Evolutionary conservation across 139 green algal species (phyloP), one percentile per base, ranked within the genome.

Genomic region (Trebouxia sp.): DNA sequence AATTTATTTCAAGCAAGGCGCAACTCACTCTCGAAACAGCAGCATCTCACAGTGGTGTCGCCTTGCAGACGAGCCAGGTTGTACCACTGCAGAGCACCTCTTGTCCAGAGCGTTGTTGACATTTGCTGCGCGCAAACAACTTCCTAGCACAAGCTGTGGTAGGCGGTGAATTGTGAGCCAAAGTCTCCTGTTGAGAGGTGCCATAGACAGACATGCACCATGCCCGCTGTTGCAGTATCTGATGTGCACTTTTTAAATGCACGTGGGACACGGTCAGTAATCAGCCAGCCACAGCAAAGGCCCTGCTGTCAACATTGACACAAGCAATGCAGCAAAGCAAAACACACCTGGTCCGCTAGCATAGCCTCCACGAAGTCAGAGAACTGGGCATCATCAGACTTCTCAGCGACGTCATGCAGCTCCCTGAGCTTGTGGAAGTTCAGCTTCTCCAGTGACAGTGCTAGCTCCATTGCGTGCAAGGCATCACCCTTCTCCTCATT

Each of bases 321-420:
- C 20, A 22, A 22, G 3, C 50, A 3, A 5, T 58, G 2, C 26
- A 22, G 12, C 15, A 26, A 56, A 17, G 20, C 50, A 58, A 22
- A 6, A 51, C 39, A 6, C 14, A 95, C 89, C 87, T 98, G 94
- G 47, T 93, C 89, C 0, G 45, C 76, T 79, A 94, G 84, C 80
- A 94, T 87, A 1, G 88, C 79, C 32, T 89, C 89, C 76, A 93
- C 90, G 58, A 94, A 96, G 84, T 96, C 90, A 4, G 47, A 65
- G 56, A 93, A 83, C 66, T 92, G 76, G 20, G 88, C 72, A 55
- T 96, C 92, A 8, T 83, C 86, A 14, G 43, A n/a, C 32, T 90
- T 62, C 7, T 89, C 83, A 22, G 92, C 92, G 22, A 92, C 32
- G 8, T 80, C 22, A 77, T 94, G 89, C 72, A 96, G 82, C 48